Base-by-base conservation (phyloP, 176 grass and related monocot genomes). In the Calamus simplicifolius region DNA sequence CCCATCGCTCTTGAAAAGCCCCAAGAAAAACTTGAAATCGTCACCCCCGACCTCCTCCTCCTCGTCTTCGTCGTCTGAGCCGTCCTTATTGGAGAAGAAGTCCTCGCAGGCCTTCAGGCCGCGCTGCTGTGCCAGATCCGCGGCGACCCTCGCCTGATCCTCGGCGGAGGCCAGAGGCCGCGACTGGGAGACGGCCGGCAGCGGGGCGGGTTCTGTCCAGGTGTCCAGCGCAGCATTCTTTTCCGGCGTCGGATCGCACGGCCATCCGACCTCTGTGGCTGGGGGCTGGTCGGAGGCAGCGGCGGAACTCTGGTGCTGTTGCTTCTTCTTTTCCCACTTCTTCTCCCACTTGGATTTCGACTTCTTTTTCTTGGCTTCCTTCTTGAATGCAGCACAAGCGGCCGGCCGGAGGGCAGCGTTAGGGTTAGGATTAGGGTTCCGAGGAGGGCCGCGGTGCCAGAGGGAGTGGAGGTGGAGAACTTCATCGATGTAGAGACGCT, bases 391-490 rank as follows among this genome's bases (percentile, higher is more conserved):
- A 18, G 51, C 18, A 5, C 28, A 15, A 15, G 29, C 26, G 50
- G 31, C 19, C 30, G 50, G 25, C 7, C 1, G 62, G 48, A 65
- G 62, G 35, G 8, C 29, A 4, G 61, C 57, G 48, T 13, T 56
- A 14, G 64, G 17, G 5, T 16, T 49, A 27, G 27, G 13, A 18
- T 18, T 63, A 28, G 18, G 21, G 56, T 29, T 8, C n/a, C 4
- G 10, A 12, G 56, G 61, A 6, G 81, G 78, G 27, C 72, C 82
- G 3, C 14, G 72, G 35, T 58, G 73, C 81, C 85, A 95, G 48
- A 89, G 89, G 18, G 81, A 77, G 62, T 95, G 89, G 69, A 89
- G 85, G 65, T 79, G 59, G 16, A 74, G 62, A 27, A 92, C 83
- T 66, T 93, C 88, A 61, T 78, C 73, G 50, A 73, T 66, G 55